Evolutionary conservation across 2,329 filamentous ascomycete genomes (phyloP).

Genomic region (Aspergillus pseudotamarii): DNA sequence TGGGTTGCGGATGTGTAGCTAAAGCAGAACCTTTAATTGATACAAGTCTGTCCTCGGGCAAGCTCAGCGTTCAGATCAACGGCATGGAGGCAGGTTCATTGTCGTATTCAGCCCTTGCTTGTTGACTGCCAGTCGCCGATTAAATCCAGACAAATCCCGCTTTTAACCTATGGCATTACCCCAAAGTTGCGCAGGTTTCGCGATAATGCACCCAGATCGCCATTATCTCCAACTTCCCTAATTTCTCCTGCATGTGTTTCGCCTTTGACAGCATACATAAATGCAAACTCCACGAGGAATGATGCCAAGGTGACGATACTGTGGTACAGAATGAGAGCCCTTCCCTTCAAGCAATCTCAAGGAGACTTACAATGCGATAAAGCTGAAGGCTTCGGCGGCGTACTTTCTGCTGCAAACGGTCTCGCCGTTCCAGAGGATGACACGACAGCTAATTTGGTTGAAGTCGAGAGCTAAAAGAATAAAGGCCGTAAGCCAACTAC

Average conservation of each 20-base stretch:
- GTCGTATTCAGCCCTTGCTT: too few relatives aligned
- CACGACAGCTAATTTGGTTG: conserved; percentile 8
- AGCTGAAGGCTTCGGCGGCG: conserved; percentile 22
- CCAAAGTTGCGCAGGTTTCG: background rate
- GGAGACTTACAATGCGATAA: conserved; percentile 17
- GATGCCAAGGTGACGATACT: background rate
- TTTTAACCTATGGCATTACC: background rate
- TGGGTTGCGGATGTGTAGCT: too few relatives aligned
- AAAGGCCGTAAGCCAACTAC: background rate
- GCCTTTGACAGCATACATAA: background rate
- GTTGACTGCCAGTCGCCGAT: too few relatives aligned
- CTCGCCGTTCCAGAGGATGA: conserved; percentile 21
- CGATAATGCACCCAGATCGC: background rate
- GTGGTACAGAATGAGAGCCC: background rate
- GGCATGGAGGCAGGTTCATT: too few relatives aligned
- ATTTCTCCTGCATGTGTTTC: background rate
- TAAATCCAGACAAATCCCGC: background rate
- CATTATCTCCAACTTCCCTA: background rate
- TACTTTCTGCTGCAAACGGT: conserved; percentile 24
- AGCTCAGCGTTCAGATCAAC: too few relatives aligned
- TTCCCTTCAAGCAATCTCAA: background rate
- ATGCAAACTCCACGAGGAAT: background rate
- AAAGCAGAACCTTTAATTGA: too few relatives aligned
- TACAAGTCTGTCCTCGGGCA: too few relatives aligned
- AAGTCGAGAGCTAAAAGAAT: background rate